Conservation (phyloP, 306 rosid species). For the Dryas alaskensis region DNA sequence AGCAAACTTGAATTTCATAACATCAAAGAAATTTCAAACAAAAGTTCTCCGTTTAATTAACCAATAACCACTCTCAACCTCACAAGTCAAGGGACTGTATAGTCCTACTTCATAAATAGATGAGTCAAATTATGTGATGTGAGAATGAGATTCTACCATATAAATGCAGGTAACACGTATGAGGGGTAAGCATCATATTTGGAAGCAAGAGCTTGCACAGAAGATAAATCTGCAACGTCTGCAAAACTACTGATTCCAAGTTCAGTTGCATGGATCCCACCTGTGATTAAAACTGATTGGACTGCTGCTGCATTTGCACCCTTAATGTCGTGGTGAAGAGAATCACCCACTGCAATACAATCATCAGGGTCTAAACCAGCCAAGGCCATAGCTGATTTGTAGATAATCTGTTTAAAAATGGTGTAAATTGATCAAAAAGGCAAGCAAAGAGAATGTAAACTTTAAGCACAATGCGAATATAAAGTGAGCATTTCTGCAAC, state of each 20-base stretch:
- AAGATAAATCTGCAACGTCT: slow-evolving; percentile 53
- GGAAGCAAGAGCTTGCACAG: slow-evolving; percentile 58
- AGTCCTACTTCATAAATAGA: neutral
- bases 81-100: neutral
- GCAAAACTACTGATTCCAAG: slow-evolving; percentile 64
- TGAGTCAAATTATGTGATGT: neutral
- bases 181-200: slow-evolving; percentile 72
- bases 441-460: slow-evolving; percentile 14
- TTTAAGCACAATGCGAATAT: neutral
- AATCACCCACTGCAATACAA: slow-evolving; percentile 83
- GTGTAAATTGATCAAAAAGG: slow-evolving; percentile 14
- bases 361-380: slow-evolving; percentile 62
- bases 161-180: slow-evolving; percentile 70
- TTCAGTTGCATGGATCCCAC: slow-evolving; percentile 81
- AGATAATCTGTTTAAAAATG: slow-evolving; percentile 54
- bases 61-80: neutral
- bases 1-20: too few relatives aligned
- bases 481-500: too few relatives aligned
- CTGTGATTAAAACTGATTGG: slow-evolving; percentile 61
- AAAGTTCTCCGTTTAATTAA: neutral
- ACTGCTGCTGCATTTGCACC: slow-evolving; percentile 84
- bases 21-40: neutral
- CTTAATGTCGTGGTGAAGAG: slow-evolving; percentile 93
- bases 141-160: slow-evolving; percentile 47
- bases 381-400: slow-evolving; percentile 72